Evolutionary conservation across 2,329 filamentous ascomycete genomes (phyloP), one percentile per base, ranked within the genome.

Genomic region (Fusarium euwallaceae): DNA sequence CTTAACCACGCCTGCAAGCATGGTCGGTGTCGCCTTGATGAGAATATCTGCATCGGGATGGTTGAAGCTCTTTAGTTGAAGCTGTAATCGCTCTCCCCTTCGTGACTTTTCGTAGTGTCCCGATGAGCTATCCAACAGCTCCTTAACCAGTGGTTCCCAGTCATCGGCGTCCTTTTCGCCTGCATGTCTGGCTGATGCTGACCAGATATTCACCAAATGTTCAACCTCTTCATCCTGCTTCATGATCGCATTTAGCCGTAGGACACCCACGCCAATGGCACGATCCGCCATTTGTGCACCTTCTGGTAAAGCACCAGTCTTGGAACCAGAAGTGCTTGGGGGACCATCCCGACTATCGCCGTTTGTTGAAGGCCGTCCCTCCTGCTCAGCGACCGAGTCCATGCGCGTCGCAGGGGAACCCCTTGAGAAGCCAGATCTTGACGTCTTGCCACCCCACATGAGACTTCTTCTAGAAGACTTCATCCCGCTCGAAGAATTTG

Each of bases 11-110:
- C 93, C 92, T 61, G 97, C 93, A 16, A 99, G 90, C 16, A 97
- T 85, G 0, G 96, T 98, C 0, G 97, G 97, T 4, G 95, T 98
- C 58, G 93, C 91, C 79, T 93, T 94, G 79, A 98, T 93, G 45
- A 99, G 88, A 0, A 85, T 87, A 74, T 97, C 95, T 1, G 95
- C 91, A 78, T 98, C 95, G 1, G 90, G 87, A 77, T 93, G 89
- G 39, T 91, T 89, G 81, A 98, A 98, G 2, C 93, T 89, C 76
- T 92, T 93, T 16, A 98, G 85, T 70, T 94, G 93, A 1, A 98
- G 86, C 75, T 96, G 93, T 7, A 98, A 84, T 32, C 94, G 90
- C 78, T 96, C 95, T 27, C 94, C 91, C 64, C 90, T 89, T 64
- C 88, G 86, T 24, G 93, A 94, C 78, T 92, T 93, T 78, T 93